Base-by-base conservation (phyloP, 2,329 filamentous ascomycete species). In the Bipolaris sorokiniana region DNA sequence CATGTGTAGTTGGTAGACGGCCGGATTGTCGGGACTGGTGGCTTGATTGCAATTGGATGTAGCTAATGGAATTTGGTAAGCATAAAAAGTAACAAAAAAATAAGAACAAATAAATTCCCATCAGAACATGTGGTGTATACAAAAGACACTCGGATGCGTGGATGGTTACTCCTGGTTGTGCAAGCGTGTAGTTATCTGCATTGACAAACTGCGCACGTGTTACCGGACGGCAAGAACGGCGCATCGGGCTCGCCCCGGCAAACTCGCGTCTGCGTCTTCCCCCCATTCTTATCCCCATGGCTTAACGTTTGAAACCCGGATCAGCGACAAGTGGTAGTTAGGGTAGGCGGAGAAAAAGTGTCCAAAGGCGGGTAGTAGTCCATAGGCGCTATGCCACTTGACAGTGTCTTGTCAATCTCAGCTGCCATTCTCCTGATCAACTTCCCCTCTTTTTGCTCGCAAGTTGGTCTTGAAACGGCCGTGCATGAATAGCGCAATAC, bases 361-460 rank as follows among this genome's bases (percentile, higher is more conserved):
- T n/a, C 51, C 49, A 28, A 26, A 31, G 37, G 16, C 31, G 33
- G 34, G 40, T 48, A 53, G 20, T 4, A 51, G 47, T 36, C 51
- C 23, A 44, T 44, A 9, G 26, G 26, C 42, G 23, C 26, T 20
- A 26, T 18, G 16, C 15, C 46, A 28, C 26, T 28, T 28, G 26
- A 28, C 9, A 10, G 26, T 28, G 7, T 28, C 26, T 28, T 28
- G 26, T 28, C 26, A 10, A 10, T 31, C 28, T 38, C 20, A 57
- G 26, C 34, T 54, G n/a, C 28, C 28, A 31, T 49, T 45, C 55
- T 55, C 41, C 41, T 55, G 48, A 55, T 51, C 47, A 31, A 42
- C 47, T 56, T 51, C 51, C 56, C 56, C 51, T 48, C 51, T 51
- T 58, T 58, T 48, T 38, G 40, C 37, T 48, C 44, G 44, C 33